Evolutionary conservation across 306 rosid genomes (phyloP).

Genomic region (Aeschynomene evenia): DNA sequence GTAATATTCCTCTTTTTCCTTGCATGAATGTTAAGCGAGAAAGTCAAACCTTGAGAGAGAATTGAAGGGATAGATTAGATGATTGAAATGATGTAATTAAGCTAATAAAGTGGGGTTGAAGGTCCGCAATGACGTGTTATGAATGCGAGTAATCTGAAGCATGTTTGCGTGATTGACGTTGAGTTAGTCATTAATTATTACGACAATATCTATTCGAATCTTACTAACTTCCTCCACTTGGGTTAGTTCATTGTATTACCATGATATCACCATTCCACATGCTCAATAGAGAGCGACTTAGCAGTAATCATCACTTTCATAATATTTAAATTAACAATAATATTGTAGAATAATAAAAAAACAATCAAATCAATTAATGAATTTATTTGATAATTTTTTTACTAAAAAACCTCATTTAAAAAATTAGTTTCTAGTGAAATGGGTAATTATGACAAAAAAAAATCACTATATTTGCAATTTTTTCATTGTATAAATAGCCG

Average conservation of each 20-base stretch:
- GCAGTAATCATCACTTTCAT: too few relatives aligned
- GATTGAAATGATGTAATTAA: slow-evolving; percentile 23
- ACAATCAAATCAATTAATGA: too few relatives aligned
- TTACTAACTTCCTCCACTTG: slow-evolving; percentile 40
- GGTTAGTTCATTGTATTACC: slow-evolving; percentile 39
- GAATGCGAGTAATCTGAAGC: slow-evolving; percentile 30
- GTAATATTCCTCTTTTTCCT: too few relatives aligned
- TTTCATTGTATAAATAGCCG: too few relatives aligned
- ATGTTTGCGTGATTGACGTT: slow-evolving; percentile 58
- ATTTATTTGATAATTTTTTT: too few relatives aligned
- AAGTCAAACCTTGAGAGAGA: slow-evolving; percentile 21
- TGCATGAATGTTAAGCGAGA: neutral
- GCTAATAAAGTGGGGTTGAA: slow-evolving; percentile 22
- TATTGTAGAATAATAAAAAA: too few relatives aligned
- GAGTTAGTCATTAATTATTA: slow-evolving; percentile 31
- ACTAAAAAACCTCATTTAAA: too few relatives aligned
- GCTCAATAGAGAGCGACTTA: slow-evolving; percentile 27
- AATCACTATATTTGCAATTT: too few relatives aligned
- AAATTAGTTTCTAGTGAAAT: too few relatives aligned
- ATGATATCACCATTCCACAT: slow-evolving; percentile 25
- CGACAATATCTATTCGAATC: slow-evolving; percentile 49
- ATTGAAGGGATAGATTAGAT: neutral
- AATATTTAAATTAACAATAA: too few relatives aligned
- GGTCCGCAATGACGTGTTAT: slow-evolving; percentile 38
- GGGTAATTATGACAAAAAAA: too few relatives aligned